Base-by-base conservation (phyloP, 805 yeast species). In the Nakazawaea wickerhamii region DNA sequence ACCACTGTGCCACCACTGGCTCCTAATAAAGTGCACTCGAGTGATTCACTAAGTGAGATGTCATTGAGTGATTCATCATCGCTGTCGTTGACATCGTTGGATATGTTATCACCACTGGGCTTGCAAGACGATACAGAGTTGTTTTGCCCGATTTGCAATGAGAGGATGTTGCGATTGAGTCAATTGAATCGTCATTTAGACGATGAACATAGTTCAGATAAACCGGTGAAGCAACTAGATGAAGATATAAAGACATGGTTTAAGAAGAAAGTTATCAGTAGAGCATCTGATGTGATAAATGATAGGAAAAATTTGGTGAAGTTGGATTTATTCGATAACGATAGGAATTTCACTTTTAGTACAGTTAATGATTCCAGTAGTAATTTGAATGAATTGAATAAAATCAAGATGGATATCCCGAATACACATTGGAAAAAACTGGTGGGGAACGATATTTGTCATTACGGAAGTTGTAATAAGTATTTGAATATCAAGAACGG, bases 181-280 rank as follows among this genome's bases (percentile, higher is more conserved):
- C 81, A 75, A 47, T 63, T 86, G 44, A 84, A 84, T 56, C 66
- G 68, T 34, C 96, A 87, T 58, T 60, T 87, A 21, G 95, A 88
- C 55, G 82, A 74, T 44, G 73, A 60, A 7, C 96, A 87, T 55
- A 61, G 66, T 1, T 61, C 63, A 30, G 61, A 48, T 26, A 46
- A 34, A 31, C 48, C 40, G 28, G 55, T 41, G 21, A 39, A 43
- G 15, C 55, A 57, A 26, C 30, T 43, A 23, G 71, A 66, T 25
- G 64, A 62, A 14, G 64, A 64, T 44, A 57, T 71, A 31, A 61
- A 60, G 44, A 60, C 67, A 15, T 71, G 78, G 79, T 58, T 68
- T 45, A 58, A 57, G 49, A 65, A 63, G 48, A 61, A 64, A 28
- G 62, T 61, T 3, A 54, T 54, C 27, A 70, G 59, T 26, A 64